phyloP scores from a whole-genome alignment of 177 flowering plant genomes.

The Vitis hybrid region DNA sequence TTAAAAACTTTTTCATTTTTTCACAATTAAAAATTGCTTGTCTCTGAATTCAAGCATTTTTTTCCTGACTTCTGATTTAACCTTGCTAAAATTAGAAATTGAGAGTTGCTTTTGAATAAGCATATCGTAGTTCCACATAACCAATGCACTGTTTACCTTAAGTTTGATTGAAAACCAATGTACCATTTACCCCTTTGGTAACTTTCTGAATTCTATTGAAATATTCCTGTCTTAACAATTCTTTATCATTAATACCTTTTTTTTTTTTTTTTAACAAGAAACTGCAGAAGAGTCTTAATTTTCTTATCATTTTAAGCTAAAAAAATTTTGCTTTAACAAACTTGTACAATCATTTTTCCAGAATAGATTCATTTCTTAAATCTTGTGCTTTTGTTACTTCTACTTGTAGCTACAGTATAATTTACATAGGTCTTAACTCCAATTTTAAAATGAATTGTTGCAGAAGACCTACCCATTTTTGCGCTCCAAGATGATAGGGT shows the following conservation, averaged over 20 bases:
- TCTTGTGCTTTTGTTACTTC: neutral
- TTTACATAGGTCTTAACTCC: neutral
- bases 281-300: too few relatives aligned
- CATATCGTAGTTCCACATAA: neutral
- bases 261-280: neutral
- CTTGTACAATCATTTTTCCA: neutral
- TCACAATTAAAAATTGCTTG: too few relatives aligned
- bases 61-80: too few relatives aligned
- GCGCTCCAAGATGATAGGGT: constrained; percentile 73
- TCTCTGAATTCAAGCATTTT: too few relatives aligned
- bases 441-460: constrained; percentile 18
- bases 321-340: neutral
- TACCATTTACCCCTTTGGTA: neutral
- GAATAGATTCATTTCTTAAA: neutral
- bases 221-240: neutral
- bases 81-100: too few relatives aligned
- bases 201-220: neutral
- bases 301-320: neutral
- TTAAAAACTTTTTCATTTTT: too few relatives aligned
- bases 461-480: constrained; percentile 68
- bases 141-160: neutral
- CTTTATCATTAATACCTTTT: neutral
- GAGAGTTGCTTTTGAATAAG: too few relatives aligned
- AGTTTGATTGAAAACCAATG: neutral
- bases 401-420: neutral